A percentile compares a stretch with the other conserved stretches of the same genome.
These are phyloP conservation scores for Citrullus mucosospermus DNA, from an alignment of 306 rosid species.

Conservation along the genomic window DNA sequence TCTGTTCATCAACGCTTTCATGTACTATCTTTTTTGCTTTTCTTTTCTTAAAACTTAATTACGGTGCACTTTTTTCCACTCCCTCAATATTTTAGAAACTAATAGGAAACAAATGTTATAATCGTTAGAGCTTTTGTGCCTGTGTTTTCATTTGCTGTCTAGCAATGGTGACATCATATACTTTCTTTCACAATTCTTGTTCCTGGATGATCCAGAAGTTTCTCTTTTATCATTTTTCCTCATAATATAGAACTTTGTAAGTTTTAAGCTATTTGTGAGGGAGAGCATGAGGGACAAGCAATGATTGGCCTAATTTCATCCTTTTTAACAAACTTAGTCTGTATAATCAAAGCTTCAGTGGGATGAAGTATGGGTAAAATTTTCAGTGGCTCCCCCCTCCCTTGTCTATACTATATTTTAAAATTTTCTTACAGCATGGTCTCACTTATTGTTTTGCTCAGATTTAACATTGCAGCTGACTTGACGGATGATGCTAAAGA, in stretches of 20 bases:
- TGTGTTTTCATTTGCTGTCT: neutral
- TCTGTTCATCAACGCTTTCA: neutral
- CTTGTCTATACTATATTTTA: neutral
- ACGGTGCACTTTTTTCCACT: neutral
- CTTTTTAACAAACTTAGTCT: neutral
- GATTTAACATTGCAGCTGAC: conserved; percentile 94
- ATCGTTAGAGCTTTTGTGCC: neutral
- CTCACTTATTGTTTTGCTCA: conserved; percentile 24
- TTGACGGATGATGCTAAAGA: conserved; percentile 63
- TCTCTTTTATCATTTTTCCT: neutral
- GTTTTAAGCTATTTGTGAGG: neutral
- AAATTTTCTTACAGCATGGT: neutral
- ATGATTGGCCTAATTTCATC: neutral
- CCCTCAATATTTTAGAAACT: neutral
- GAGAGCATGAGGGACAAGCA: neutral
- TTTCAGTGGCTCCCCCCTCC: neutral
- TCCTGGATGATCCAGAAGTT: neutral
- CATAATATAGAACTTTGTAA: neutral
- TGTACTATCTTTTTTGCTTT: neutral
- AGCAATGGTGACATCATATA: neutral
- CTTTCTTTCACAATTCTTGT: neutral
- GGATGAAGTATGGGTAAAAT: neutral
- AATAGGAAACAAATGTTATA: neutral
- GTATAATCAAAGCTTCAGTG: neutral
- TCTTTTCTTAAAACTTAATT: neutral